Evolutionary conservation across 441 rosid species (phyloP).

Genomic region (Adansonia rubrostipa): DNA sequence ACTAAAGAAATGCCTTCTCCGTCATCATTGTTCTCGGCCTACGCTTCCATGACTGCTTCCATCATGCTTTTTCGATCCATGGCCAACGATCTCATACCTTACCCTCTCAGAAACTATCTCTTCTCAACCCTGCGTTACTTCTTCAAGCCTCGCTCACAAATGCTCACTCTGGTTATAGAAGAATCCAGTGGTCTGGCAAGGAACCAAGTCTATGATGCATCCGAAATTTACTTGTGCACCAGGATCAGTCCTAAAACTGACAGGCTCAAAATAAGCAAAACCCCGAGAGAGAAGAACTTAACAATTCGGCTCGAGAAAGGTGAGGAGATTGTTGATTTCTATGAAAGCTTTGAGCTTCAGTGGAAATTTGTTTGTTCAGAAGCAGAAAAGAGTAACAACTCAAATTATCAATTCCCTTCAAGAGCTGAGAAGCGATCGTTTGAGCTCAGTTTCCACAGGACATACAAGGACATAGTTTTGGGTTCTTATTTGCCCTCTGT

Average conservation of each 20-base stretch:
- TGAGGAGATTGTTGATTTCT: conserved; percentile 47
- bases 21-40: conserved; percentile 52
- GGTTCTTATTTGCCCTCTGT: conserved; percentile 50
- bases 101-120: conserved; percentile 38
- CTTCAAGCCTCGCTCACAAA: conserved; percentile 35
- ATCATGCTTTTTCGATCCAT: conserved; percentile 46
- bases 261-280: conserved; percentile 49
- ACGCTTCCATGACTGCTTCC: conserved; percentile 54
- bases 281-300: conserved; percentile 44
- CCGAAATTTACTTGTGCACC: conserved; percentile 53
- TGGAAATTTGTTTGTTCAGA: conserved; percentile 41
- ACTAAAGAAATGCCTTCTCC: conserved; percentile 47
- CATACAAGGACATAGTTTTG: conserved; percentile 46
- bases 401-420: neutral
- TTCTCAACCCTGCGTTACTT: conserved; percentile 35
- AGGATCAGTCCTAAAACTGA: conserved; percentile 46
- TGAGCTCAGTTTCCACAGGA: conserved; percentile 55
- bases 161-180: conserved; percentile 50
- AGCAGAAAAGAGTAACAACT: neutral
- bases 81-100: conserved; percentile 46
- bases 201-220: conserved; percentile 55
- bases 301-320: conserved; percentile 45
- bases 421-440: conserved; percentile 40
- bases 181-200: conserved; percentile 38
- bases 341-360: conserved; percentile 41